phyloP scores from a whole-genome alignment of 805 yeast genomes.

The Kurtzmaniella fragi region DNA sequence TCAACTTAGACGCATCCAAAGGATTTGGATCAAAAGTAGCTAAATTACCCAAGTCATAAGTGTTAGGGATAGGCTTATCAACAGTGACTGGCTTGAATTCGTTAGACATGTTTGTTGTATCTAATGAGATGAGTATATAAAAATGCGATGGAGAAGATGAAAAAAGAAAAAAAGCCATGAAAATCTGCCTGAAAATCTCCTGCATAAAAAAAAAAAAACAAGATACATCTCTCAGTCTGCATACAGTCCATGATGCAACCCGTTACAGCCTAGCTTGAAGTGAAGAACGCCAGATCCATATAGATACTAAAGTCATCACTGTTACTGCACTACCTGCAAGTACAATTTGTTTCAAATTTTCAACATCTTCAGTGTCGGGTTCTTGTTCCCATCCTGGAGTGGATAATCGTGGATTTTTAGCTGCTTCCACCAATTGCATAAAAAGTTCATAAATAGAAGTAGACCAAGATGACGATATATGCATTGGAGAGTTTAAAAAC shows the following conservation, averaged over 20 bases:
- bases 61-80: slow-evolving; percentile 84
- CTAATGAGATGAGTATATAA: no score
- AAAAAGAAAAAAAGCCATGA: no score
- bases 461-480: slow-evolving; percentile 87
- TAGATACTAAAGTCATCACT: slow-evolving; percentile 55
- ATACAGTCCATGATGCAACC: no score
- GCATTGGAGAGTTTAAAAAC: slow-evolving; percentile 74
- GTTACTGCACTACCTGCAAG: slow-evolving; percentile 69
- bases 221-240: no score
- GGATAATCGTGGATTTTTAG: slow-evolving; percentile 68
- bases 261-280: slow-evolving; percentile 16
- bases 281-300: slow-evolving; percentile 60
- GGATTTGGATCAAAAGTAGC: slow-evolving; percentile 90
- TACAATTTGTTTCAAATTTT: slow-evolving; percentile 47
- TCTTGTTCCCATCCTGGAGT: slow-evolving; percentile 68
- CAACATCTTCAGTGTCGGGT: slow-evolving; percentile 53
- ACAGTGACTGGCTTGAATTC: slow-evolving; percentile 73
- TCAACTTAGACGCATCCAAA: slow-evolving; percentile 56
- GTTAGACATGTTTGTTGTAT: slow-evolving; percentile 6
- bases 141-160: no score
- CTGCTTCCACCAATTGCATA: slow-evolving; percentile 84
- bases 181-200: no score
- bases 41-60: slow-evolving; percentile 85
- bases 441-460: slow-evolving; percentile 81
- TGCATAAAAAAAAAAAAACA: no score